A percentile compares a stretch with the other conserved stretches of the same genome.
Evolutionary conservation across 805 yeast genomes (phyloP).

Genomic region (Jamesozyma lodderae): DNA sequence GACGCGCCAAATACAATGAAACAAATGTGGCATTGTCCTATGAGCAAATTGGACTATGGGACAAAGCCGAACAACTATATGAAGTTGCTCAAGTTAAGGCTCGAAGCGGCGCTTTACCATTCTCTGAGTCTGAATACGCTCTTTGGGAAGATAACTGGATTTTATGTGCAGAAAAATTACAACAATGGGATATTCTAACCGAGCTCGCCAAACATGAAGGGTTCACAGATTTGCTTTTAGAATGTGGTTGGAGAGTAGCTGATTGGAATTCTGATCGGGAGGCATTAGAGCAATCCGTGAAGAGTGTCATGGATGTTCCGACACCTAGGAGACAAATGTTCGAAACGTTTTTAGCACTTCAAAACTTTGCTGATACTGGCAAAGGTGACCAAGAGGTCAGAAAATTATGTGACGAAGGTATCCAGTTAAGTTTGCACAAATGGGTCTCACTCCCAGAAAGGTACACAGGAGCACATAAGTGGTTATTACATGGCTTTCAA

Average conservation of each 20-base stretch:
- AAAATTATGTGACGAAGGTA: slow-evolving; percentile 88
- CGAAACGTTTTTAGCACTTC: slow-evolving; percentile 87
- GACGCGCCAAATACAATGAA: slow-evolving; percentile 89
- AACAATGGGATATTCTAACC: slow-evolving; percentile 95
- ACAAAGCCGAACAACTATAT: slow-evolving; percentile 83
- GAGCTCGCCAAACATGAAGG: slow-evolving; percentile 98
- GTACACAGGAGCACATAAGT: slow-evolving; percentile 74
- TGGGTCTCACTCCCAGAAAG: slow-evolving; percentile 84
- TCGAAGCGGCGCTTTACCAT: slow-evolving; percentile 88
- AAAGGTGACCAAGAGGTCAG: slow-evolving; percentile 80
- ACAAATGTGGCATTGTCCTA: slow-evolving; percentile 88
- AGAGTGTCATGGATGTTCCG: slow-evolving; percentile 96
- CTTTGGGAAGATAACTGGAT: slow-evolving; percentile 99
- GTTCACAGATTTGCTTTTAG: slow-evolving; percentile 86
- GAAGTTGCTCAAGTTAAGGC: slow-evolving; percentile 97
- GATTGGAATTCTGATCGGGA: slow-evolving; percentile 96
- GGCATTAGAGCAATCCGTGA: slow-evolving; percentile 86
- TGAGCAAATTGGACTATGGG: slow-evolving; percentile 94
- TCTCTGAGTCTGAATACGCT: slow-evolving; percentile 88
- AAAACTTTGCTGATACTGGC: slow-evolving; percentile 86
- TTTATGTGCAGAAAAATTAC: slow-evolving; percentile 89
- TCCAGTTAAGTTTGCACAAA: slow-evolving; percentile 80
- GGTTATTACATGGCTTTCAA: slow-evolving; percentile 87
- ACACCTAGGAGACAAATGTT: slow-evolving; percentile 94
- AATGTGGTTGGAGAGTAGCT: slow-evolving; percentile 99